Conservation (phyloP, 208 protist species). For the Trypanosoma mega region DNA sequence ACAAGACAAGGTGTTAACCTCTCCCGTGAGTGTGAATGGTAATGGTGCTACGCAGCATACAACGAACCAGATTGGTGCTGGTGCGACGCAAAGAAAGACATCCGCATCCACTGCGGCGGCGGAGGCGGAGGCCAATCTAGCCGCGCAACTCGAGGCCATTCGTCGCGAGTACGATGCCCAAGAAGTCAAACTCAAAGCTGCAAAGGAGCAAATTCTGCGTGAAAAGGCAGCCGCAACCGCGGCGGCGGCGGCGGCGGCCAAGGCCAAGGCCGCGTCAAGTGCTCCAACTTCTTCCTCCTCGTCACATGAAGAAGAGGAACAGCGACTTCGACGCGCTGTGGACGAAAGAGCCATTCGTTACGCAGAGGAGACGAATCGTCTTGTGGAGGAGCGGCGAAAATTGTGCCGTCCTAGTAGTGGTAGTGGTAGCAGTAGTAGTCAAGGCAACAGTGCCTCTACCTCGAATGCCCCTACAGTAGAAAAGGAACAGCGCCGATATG, state of each 20-base stretch:
- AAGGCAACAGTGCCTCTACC: not conserved
- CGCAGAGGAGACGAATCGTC: slow-evolving; percentile 20
- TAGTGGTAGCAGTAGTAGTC: not conserved
- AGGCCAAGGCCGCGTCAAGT: too few species aligned
- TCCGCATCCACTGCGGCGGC: not conserved
- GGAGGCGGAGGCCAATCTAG: slow-evolving; percentile 7
- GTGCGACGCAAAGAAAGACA: not conserved
- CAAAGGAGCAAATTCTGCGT: slow-evolving; percentile 4
- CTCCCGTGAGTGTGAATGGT: too few species aligned
- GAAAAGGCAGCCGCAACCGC: not conserved
- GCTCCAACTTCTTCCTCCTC: too few species aligned
- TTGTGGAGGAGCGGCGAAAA: slow-evolving; percentile 9
- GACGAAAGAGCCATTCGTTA: not conserved
- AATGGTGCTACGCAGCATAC: too few species aligned
- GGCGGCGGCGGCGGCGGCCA: too few species aligned
- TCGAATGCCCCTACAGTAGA: not conserved
- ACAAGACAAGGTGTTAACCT: too few species aligned
- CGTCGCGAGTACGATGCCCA: slow-evolving; percentile 19
- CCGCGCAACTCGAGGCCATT: slow-evolving; percentile 11
- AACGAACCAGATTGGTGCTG: too few species aligned
- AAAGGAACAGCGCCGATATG: slow-evolving; percentile 21
- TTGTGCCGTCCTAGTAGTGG: not conserved
- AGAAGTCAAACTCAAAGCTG: slow-evolving; percentile 8
- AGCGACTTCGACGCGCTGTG: slow-evolving; percentile 4
- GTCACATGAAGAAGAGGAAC: slow-evolving; percentile 12